Conservation (phyloP, 2,329 filamentous ascomycete species). For the Pseudogymnoascus sp. region DNA sequence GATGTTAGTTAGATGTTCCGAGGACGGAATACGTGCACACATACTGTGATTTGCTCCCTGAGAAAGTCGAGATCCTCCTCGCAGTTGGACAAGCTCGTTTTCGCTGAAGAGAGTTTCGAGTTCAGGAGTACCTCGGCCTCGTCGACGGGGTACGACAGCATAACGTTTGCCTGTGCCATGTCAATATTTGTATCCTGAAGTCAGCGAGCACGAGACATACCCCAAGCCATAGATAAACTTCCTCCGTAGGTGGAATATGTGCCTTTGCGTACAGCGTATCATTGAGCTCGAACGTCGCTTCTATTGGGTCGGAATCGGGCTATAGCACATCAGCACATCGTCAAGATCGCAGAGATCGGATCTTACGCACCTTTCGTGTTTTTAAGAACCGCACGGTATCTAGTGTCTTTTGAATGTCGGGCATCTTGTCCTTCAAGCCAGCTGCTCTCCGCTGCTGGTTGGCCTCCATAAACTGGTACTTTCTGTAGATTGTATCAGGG, state of each 20-base stretch:
- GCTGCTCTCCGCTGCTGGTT: constrained; percentile 78
- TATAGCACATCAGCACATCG: constrained; percentile 16
- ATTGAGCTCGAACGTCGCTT: constrained; percentile 93
- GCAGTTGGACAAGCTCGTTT: constrained; percentile 74
- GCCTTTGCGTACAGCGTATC: constrained; percentile 92
- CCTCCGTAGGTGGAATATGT: constrained; percentile 70
- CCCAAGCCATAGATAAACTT: constrained; percentile 97
- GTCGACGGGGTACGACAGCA: constrained; percentile 86
- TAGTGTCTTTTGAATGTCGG: constrained; percentile 91
- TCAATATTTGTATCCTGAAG: constrained; percentile 12
- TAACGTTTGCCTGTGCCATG: constrained; percentile 71
- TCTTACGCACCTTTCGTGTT: constrained; percentile 54
- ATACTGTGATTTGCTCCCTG: constrained; percentile 89
- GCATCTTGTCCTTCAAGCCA: constrained; percentile 88
- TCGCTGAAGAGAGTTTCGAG: constrained; percentile 71
- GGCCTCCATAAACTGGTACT: constrained; percentile 99
- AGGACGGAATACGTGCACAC: constrained; percentile 26
- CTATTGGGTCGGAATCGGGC: constrained; percentile 57
- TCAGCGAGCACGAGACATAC: constrained; percentile 39
- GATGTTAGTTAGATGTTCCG: background rate
- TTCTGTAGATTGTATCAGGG: constrained; percentile 46
- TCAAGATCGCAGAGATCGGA: background rate
- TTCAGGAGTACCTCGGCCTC: constrained; percentile 76
- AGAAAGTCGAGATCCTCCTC: constrained; percentile 96
- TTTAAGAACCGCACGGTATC: constrained; percentile 85